A percentile compares a stretch with the other conserved stretches of the same genome.
These are phyloP conservation scores for barley (Hordeum vulgare) DNA, from an alignment of 176 grass and related monocot genomes.

Conservation along the genomic window DNA sequence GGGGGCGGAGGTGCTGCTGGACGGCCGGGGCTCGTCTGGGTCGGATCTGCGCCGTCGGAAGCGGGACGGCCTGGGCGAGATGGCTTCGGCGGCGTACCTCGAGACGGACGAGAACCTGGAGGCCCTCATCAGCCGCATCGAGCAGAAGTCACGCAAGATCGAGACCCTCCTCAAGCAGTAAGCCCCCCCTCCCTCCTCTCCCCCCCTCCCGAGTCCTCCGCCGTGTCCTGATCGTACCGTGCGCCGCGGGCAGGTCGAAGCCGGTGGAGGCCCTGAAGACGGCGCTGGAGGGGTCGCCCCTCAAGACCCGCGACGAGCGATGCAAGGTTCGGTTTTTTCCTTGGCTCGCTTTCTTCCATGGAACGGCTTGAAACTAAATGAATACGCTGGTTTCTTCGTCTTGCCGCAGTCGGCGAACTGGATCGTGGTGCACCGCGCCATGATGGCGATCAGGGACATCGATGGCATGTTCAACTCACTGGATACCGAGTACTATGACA, in stretches of 20 bases:
- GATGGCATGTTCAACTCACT: constrained; percentile 86
- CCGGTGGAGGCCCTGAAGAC: constrained; percentile 94
- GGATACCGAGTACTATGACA: constrained; percentile 96
- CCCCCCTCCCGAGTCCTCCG: not conserved
- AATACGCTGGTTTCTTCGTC: not conserved
- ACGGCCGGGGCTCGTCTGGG: too few species aligned
- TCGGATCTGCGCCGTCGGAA: too few species aligned
- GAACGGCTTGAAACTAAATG: not conserved
- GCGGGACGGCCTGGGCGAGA: constrained; percentile 10
- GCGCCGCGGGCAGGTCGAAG: constrained; percentile 54
- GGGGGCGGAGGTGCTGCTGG: too few species aligned
- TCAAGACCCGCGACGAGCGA: constrained; percentile 95
- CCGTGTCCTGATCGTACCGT: not conserved
- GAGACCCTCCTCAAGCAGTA: constrained; percentile 96
- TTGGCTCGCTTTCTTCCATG: not conserved
- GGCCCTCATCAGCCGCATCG: constrained; percentile 81
- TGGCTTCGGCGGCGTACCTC: constrained; percentile 47
- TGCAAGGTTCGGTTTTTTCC: constrained; percentile 58
- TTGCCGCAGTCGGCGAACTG: constrained; percentile 74
- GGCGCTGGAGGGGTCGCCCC: constrained; percentile 77
- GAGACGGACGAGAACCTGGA: constrained; percentile 82
- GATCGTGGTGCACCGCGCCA: constrained; percentile 95
- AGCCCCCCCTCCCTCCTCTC: not conserved
- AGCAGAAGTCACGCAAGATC: constrained; percentile 99
- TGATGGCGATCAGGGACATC: constrained; percentile 98